Conservation (phyloP, 306 rosid species). For the Sicyos edulis region DNA sequence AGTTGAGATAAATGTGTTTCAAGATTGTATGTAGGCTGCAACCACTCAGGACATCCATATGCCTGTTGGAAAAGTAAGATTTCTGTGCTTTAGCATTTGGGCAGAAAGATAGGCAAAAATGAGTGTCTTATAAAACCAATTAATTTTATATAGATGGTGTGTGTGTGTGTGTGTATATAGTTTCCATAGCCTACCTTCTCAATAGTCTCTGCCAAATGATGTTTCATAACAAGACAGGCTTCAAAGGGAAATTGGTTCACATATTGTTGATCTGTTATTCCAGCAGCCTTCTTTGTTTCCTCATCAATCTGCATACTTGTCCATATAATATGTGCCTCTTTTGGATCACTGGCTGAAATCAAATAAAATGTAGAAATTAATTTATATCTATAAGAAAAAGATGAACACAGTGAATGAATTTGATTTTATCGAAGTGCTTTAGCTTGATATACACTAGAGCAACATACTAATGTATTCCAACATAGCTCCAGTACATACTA, state of each 20-base stretch:
- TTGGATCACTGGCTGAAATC: constrained; percentile 65
- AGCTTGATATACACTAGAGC: not conserved
- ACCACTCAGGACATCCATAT: constrained; percentile 75
- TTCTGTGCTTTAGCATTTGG: constrained; percentile 12
- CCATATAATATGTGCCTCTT: constrained; percentile 91
- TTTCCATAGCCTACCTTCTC: constrained; percentile 53
- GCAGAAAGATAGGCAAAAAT: not conserved
- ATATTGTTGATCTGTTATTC: constrained; percentile 72
- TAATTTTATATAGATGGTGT: not conserved
- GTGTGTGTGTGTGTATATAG: not conserved
- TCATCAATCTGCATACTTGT: constrained; percentile 77
- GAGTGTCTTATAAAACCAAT: not conserved
- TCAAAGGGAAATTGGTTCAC: constrained; percentile 88
- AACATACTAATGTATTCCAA: not conserved
- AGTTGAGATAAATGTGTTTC: constrained; percentile 75
- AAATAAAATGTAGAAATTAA: constrained; percentile 16
- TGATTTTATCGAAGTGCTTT: constrained; percentile 1
- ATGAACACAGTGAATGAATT: not conserved
- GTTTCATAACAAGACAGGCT: constrained; percentile 96
- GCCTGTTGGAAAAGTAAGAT: constrained; percentile 41
- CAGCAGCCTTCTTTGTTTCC: constrained; percentile 65
- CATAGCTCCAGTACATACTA: constrained; percentile 44
- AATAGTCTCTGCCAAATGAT: constrained; percentile 89
- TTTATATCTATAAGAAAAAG: not conserved
- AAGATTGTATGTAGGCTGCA: constrained; percentile 94